A percentile compares a stretch with the other conserved stretches of the same genome.
Conservation (phyloP, 1,284 basidiomycete genomes). For the Tylopilus sp. region DNA sequence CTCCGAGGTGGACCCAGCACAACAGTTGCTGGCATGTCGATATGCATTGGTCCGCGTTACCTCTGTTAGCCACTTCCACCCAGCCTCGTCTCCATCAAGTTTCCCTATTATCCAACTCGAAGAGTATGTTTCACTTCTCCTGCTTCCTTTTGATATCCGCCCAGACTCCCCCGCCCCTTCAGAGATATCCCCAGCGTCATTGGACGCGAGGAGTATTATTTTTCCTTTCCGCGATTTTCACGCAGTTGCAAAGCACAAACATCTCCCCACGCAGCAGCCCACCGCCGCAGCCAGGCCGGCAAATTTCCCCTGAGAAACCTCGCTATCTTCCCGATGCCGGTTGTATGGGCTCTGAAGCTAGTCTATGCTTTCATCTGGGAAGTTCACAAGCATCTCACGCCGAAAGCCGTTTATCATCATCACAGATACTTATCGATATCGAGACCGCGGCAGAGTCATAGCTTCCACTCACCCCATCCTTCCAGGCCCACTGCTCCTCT, state of each 20-base stretch:
- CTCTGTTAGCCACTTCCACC: constrained; percentile 59
- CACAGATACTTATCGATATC: constrained; percentile 45
- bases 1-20: constrained; percentile 76
- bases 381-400: constrained; percentile 44
- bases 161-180: constrained; percentile 67
- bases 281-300: constrained; percentile 42
- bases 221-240: constrained; percentile 86
- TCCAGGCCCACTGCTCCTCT: too few relatives aligned
- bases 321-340: constrained; percentile 36
- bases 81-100: constrained; percentile 62
- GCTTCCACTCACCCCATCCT: neutral
- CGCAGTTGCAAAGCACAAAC: constrained; percentile 63
- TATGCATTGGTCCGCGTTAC: constrained; percentile 68
- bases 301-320: constrained; percentile 50
- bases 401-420: constrained; percentile 40
- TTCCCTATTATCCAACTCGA: constrained; percentile 56
- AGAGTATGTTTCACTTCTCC: constrained; percentile 69
- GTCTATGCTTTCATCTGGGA: constrained; percentile 40
- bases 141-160: constrained; percentile 69
- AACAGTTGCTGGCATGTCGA: constrained; percentile 80
- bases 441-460: constrained; percentile 39
- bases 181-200: constrained; percentile 58
- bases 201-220: constrained; percentile 75
- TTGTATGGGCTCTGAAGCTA: constrained; percentile 33
- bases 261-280: constrained; percentile 47